Evolutionary conservation across 148 eudicot species (phyloP), one percentile per base, ranked within the genome.

Genomic region (Salicornia ramosissima): DNA sequence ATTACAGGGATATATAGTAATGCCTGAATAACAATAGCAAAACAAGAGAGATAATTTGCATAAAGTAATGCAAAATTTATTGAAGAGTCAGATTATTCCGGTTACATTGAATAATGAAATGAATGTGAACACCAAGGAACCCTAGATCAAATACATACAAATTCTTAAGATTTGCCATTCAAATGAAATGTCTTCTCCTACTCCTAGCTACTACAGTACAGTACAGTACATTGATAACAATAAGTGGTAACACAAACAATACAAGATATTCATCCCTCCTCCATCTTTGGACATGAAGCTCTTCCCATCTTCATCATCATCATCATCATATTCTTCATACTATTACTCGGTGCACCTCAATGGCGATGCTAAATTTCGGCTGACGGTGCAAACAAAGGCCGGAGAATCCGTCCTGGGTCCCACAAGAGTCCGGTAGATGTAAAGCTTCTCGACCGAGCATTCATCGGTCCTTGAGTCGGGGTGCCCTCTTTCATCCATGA

Each of bases 321-420:
- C n/a, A n/a, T n/a, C n/a, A n/a, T n/a, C n/a, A n/a, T n/a, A n/a
- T n/a, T n/a, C n/a, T n/a, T n/a, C n/a, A n/a, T n/a, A n/a, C n/a
- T n/a, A n/a, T 30, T 39, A 24, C 24, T 24, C 26, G 13, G 69
- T 30, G 25, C 7, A 60, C 46, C 51, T 39, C n/a, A 60, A 22
- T 50, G 40, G 58, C 0, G 50, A 31, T 54, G 58, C 45, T 26
- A 69, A 10, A 8, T 45, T 45, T 54, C 74, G 76, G 22, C 77
- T 78, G 75, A 81, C 72, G 0, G 82, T 90, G 84, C 86, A 81
- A 43, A 93, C 88, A 70, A 83, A 90, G 15, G 46, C 76, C 1
- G 96, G 98, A 77, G 80, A 78, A 71, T 93, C 92, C 26, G 61
- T 52, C 83, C 98, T 85, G 13, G 85, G 92, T 16, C 98, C 96